Percentiles rank a stretch among this genome's conserved stretches.
Conservation (phyloP, 31 red algal species). For the Asparagopsis taxiformis region DNA sequence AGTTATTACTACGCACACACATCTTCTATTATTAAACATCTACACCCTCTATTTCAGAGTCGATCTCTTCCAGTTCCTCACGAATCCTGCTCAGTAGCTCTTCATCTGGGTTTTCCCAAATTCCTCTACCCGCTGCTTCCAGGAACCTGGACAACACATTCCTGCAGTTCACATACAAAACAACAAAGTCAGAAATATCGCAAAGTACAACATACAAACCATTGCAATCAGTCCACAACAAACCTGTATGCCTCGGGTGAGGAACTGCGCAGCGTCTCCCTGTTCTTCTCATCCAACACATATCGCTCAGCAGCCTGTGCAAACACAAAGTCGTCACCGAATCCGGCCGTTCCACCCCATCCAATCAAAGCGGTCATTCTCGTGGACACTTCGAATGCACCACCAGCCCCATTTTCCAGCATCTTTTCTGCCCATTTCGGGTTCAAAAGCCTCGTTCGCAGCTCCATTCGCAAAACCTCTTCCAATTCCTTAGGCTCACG, state of each 20-base stretch:
- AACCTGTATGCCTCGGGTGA: conserved; percentile 44
- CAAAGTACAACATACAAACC: not conserved
- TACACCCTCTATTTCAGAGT: conserved; percentile 67
- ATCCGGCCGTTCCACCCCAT: conserved; percentile 65
- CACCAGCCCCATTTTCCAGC: conserved; percentile 57
- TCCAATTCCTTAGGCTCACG: conserved; percentile 55
- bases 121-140: conserved; percentile 71
- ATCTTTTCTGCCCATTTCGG: conserved; percentile 73
- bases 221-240: not conserved
- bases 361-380: conserved; percentile 72
- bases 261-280: conserved; percentile 17
- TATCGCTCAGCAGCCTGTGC: conserved; percentile 62
- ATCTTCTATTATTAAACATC: not conserved
- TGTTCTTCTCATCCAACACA: conserved; percentile 58
- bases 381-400: conserved; percentile 66
- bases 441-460: conserved; percentile 65
- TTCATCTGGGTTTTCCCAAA: conserved; percentile 59
- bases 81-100: conserved; percentile 28
- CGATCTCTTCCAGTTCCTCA: conserved; percentile 47
- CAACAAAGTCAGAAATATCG: not conserved
- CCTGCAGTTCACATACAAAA: not conserved
- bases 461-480: conserved; percentile 62
- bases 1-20: not conserved
- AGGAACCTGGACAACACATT: conserved; percentile 61
- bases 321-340: conserved; percentile 69